phyloP scores from a whole-genome alignment of 306 rosid species.

The Cotoneaster glaucophyllus region DNA sequence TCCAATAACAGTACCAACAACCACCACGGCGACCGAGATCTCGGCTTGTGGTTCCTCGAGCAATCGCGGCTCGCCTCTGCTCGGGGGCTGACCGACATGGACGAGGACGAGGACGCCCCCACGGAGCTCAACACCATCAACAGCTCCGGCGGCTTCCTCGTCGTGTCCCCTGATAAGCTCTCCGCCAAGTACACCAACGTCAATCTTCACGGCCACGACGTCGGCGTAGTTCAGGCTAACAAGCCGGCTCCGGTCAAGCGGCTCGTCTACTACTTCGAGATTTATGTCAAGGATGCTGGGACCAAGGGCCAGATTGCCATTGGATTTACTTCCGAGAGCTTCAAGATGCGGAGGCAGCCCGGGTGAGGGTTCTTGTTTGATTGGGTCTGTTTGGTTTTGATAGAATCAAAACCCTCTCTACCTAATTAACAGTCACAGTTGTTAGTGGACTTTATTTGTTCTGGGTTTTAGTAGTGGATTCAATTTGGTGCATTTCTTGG shows the following conservation, averaged over 20 bases:
- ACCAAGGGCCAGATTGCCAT: constrained; percentile 78
- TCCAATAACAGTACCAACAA: constrained; percentile 8
- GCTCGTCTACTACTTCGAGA: constrained; percentile 82
- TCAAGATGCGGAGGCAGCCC: constrained; percentile 97
- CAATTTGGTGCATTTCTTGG: background rate
- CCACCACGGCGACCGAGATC: constrained; percentile 31
- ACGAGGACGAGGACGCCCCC: constrained; percentile 67
- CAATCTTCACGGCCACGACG: constrained; percentile 87
- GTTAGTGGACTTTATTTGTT: background rate
- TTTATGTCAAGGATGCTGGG: constrained; percentile 84
- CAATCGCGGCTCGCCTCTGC: constrained; percentile 39
- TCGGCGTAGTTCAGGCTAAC: constrained; percentile 86
- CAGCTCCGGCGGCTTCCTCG: constrained; percentile 90
- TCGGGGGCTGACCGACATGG: constrained; percentile 29
- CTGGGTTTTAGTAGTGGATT: background rate
- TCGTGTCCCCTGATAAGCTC: constrained; percentile 75
- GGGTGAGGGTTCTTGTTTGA: constrained; percentile 39
- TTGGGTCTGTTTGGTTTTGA: constrained; percentile 2
- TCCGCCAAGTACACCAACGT: constrained; percentile 68
- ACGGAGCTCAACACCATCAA: constrained; percentile 82
- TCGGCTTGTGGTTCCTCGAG: constrained; percentile 56
- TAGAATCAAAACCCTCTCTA: too few species aligned
- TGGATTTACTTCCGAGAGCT: constrained; percentile 79
- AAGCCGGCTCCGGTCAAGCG: constrained; percentile 75
- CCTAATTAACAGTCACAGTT: background rate